These are phyloP conservation scores for Diospyros kaki DNA, from an alignment of 148 eudicot genomes.

Conservation along the genomic window DNA sequence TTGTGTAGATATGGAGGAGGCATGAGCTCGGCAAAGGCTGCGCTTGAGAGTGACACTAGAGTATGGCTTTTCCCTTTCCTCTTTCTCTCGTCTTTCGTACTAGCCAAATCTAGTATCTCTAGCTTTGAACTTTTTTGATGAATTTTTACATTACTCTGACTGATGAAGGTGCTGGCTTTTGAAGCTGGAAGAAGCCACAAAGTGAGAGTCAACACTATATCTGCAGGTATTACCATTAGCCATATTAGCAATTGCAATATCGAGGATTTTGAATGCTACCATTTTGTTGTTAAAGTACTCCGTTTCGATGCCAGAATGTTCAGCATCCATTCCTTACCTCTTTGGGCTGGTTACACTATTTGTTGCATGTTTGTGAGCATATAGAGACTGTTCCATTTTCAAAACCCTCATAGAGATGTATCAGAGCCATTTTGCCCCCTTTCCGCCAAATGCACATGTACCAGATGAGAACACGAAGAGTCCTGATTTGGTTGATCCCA, in stretches of 20 bases:
- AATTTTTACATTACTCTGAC: neutral
- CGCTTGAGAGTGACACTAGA: conserved; percentile 92
- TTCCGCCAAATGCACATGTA: too few species aligned
- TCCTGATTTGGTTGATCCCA: too few species aligned
- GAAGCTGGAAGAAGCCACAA: conserved; percentile 92
- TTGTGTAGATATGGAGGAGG: conserved; percentile 92
- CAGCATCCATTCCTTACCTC: too few species aligned
- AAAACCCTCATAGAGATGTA: neutral
- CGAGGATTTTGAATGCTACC: neutral
- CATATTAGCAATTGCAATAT: neutral
- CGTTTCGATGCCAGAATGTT: neutral
- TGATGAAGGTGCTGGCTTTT: conserved; percentile 79
- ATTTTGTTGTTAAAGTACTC: neutral
- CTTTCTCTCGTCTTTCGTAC: neutral
- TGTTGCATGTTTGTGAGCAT: neutral
- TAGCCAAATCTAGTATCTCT: neutral
- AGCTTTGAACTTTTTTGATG: neutral
- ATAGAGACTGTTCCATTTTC: neutral
- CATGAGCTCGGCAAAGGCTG: conserved; percentile 99
- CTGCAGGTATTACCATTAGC: conserved; percentile 62
- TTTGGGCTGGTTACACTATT: neutral
- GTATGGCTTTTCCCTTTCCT: conserved; percentile 28
- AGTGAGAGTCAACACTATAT: conserved; percentile 94
- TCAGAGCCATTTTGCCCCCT: neutral
- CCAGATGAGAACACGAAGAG: too few species aligned